Base-by-base conservation (phyloP, 75 land plant species). In the Selaginella tamariscina region DNA sequence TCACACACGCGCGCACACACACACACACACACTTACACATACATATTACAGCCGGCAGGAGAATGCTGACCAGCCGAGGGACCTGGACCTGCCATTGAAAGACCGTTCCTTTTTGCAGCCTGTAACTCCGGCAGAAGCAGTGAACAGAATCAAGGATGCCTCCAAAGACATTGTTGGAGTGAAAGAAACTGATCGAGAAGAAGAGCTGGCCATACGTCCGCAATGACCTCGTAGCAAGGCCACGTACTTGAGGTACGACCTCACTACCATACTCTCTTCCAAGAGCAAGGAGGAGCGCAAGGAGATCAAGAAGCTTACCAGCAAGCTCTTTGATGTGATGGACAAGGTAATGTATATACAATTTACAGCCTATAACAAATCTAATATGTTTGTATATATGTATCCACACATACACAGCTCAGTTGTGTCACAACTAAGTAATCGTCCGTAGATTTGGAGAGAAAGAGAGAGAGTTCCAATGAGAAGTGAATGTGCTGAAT, bases 181-280 rank as follows among this genome's bases (percentile, higher is more conserved):
- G 31, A 93, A 93, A 76, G n/a, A 39, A 29, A 0, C 63, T 84
- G 56, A 93, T 93, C 24, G 90, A 86, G 64, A 93, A 86, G 77
- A 93, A 93, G 79, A 79, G 76, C 9, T 93, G 98, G 98, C 90
- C 98, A 0, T 88, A 81, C 31, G 98, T 89, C 27, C 81, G 70
- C 71, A 86, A 86, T 18, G 98, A 86, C 30, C 95, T 93, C 85
- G 98, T 2, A 66, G 63, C 55, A 86, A 29, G 73, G 94, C 98
- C 1, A 69, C 68, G 9, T 86, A 83, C 70, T 85, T 93, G 54
- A 88, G 98, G 24, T 88, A 73, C 31, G 98, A 93, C 63, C 81
- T 93, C 78, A 86, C 86, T 73, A 85, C 90, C 15, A 67, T 93
- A 67, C 84, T 86, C 27, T 69, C 79, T 18, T 76, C 89, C 11